Evolutionary conservation across 257 asterid species (phyloP).

Genomic region (Mitragyna speciosa): DNA sequence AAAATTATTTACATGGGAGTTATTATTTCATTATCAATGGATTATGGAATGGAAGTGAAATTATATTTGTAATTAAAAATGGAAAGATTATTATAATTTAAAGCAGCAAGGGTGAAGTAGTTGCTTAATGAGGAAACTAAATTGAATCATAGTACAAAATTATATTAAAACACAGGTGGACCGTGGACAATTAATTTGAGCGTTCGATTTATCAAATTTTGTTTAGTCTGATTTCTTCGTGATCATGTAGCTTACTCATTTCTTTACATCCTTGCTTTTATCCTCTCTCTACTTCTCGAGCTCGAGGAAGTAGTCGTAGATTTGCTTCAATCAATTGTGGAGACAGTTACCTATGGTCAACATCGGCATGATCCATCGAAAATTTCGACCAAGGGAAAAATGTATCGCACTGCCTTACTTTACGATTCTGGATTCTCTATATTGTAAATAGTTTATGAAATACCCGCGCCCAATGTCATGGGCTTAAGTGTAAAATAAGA

Average conservation of each 20-base stretch:
- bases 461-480: too few species aligned
- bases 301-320: slow-evolving; percentile 19
- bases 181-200: not conserved
- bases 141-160: too few species aligned
- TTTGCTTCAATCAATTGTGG: slow-evolving; percentile 25
- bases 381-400: slow-evolving; percentile 21
- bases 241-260: not conserved
- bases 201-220: not conserved
- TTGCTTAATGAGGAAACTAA: too few species aligned
- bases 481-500: too few species aligned
- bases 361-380: slow-evolving; percentile 17
- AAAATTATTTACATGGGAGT: too few species aligned
- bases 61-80: not conserved
- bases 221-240: not conserved
- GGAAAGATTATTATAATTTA: not conserved
- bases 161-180: too few species aligned
- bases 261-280: not conserved
- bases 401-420: not conserved
- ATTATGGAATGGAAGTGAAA: not conserved
- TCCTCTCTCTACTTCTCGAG: not conserved
- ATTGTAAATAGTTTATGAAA: not conserved
- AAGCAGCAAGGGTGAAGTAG: not conserved
- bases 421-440: slow-evolving; percentile 3
- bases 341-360: slow-evolving; percentile 24
- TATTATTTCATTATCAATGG: too few species aligned